Evolutionary conservation across 768 basidiomycete genomes (phyloP).

Genomic region (Arthromyces matolae): DNA sequence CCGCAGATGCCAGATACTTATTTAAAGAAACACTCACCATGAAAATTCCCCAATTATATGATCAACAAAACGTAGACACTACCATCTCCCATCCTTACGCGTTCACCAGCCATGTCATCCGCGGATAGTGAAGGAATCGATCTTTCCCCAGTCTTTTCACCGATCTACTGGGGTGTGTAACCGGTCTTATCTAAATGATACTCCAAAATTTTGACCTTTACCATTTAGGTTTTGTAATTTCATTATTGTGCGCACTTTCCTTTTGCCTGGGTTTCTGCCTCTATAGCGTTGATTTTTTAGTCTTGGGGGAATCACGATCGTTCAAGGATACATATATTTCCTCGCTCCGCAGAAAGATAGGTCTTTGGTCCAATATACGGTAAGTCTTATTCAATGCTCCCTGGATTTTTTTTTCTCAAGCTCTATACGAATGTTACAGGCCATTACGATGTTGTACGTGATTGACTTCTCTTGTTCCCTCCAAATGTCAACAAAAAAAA

Average conservation of each 20-base stretch:
- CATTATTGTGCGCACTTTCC: constrained; percentile 20
- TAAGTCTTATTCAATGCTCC: constrained; percentile 11
- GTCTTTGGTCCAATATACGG: constrained; percentile 24
- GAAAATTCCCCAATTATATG: too few species aligned
- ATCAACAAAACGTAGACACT: too few species aligned
- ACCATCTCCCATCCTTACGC: neutral
- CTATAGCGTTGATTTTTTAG: constrained; percentile 15
- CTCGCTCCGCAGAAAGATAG: constrained; percentile 25
- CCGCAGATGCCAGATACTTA: too few species aligned
- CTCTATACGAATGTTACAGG: constrained; percentile 14
- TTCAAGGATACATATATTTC: constrained; percentile 41
- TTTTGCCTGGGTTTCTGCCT: neutral
- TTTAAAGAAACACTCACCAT: too few species aligned
- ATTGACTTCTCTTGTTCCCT: neutral
- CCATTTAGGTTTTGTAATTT: constrained; percentile 25
- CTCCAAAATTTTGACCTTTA: neutral
- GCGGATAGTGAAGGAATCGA: constrained; percentile 12
- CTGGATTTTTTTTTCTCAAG: neutral
- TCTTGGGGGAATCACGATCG: constrained; percentile 37
- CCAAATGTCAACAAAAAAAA: neutral
- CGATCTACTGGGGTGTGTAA: constrained; percentile 32
- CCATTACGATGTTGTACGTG: constrained; percentile 26
- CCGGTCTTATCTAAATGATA: too few species aligned
- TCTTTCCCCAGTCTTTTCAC: constrained; percentile 23
- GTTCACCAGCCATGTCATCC: neutral